Evolutionary conservation across 129 eudicot species (phyloP).

Genomic region (Flaveria trinervia): DNA sequence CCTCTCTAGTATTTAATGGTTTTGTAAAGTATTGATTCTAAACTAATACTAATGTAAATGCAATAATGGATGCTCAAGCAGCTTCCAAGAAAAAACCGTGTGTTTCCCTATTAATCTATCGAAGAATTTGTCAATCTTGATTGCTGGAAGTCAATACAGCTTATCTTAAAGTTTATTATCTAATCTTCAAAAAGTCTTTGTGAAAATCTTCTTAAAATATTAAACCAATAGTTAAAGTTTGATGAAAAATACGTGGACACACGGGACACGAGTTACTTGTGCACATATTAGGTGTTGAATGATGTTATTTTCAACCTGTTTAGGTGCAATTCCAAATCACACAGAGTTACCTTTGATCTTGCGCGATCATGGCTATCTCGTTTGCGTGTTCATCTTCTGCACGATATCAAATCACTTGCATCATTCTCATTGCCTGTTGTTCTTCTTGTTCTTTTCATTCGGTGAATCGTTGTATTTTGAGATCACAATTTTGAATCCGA

Average conservation of each 20-base stretch:
- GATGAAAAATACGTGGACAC: too few relatives aligned
- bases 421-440: neutral
- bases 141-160: neutral
- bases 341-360: neutral
- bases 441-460: conserved; percentile 7
- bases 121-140: neutral
- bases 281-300: neutral
- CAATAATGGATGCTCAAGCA: neutral
- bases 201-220: neutral
- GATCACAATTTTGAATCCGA: conserved; percentile 3
- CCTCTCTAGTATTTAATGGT: neutral
- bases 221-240: too few relatives aligned
- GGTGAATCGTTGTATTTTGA: conserved; percentile 16
- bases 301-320: neutral
- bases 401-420: neutral
- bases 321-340: conserved; percentile 29
- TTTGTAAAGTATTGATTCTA: neutral
- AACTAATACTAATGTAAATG: neutral
- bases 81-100: neutral
- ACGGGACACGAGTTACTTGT: too few relatives aligned
- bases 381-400: neutral
- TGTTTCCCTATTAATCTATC: neutral
- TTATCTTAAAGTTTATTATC: neutral
- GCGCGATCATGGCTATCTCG: conserved; percentile 10
- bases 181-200: conserved; percentile 3